These are phyloP conservation scores for Penicillium angulare DNA, from an alignment of 495 filamentous ascomycete genomes.

Conservation along the genomic window DNA sequence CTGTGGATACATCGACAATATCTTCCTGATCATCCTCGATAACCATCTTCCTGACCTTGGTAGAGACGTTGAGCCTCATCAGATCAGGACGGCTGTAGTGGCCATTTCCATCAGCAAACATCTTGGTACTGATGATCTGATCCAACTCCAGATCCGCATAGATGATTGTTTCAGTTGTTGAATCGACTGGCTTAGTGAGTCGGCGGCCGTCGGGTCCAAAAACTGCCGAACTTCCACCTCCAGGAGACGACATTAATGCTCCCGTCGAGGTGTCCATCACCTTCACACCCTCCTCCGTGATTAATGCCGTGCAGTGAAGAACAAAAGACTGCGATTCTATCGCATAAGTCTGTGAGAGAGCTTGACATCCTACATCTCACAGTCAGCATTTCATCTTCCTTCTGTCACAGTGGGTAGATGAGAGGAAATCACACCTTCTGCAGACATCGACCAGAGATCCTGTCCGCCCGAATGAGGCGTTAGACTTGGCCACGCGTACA, in stretches of 20 bases:
- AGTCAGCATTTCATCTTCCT: not conserved
- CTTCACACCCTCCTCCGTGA: constrained; percentile 43
- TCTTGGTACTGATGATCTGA: constrained; percentile 29
- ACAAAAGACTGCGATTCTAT: constrained; percentile 53
- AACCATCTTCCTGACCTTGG: constrained; percentile 1
- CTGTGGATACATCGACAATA: too few species aligned
- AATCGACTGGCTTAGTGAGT: constrained; percentile 35
- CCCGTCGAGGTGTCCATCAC: constrained; percentile 33
- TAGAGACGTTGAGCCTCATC: constrained; percentile 37
- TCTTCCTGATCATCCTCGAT: constrained; percentile 1
- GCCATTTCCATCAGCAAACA: constrained; percentile 45
- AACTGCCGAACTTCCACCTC: constrained; percentile 49
- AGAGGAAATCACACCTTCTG: constrained; percentile 3
- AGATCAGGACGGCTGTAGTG: constrained; percentile 57
- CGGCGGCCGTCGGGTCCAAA: constrained; percentile 54
- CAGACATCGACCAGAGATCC: constrained; percentile 1
- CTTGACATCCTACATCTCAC: constrained; percentile 3
- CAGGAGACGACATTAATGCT: constrained; percentile 32
- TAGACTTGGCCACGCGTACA: constrained; percentile 28
- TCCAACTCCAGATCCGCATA: constrained; percentile 48
- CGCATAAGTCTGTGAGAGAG: constrained; percentile 39
- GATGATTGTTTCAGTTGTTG: constrained; percentile 41
- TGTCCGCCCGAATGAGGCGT: not conserved
- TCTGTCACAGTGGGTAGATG: not conserved
- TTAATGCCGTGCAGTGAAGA: constrained; percentile 45